Conservation (phyloP, 2,329 filamentous ascomycete species). For the Xylaria sp. region DNA sequence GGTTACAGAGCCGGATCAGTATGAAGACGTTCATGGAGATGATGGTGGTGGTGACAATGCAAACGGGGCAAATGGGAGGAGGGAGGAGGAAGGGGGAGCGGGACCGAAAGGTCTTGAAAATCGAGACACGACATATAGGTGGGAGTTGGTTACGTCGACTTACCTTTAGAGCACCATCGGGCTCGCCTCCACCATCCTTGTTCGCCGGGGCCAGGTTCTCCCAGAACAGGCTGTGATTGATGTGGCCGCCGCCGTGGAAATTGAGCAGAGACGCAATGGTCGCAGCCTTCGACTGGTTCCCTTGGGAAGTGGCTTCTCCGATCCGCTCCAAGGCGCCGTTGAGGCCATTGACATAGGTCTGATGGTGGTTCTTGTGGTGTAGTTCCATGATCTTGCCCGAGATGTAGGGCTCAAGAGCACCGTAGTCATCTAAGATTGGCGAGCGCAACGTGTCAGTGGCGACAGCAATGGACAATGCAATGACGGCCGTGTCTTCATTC, state of each 20-base stretch:
- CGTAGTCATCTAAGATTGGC: constrained; percentile 79
- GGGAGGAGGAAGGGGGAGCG: too few species aligned
- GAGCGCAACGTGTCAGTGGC: not conserved
- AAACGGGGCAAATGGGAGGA: too few species aligned
- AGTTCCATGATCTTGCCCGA: constrained; percentile 86
- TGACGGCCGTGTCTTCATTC: not conserved
- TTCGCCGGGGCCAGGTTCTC: constrained; percentile 64
- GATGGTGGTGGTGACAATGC: not conserved
- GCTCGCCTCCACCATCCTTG: constrained; percentile 51
- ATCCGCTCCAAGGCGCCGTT: constrained; percentile 74
- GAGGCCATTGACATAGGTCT: constrained; percentile 79
- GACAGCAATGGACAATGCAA: too few species aligned
- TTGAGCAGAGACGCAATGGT: constrained; percentile 53
- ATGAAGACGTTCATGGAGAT: not conserved
- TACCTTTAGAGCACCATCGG: constrained; percentile 52
- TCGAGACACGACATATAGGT: not conserved
- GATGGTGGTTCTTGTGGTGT: constrained; percentile 82
- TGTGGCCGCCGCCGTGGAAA: constrained; percentile 71
- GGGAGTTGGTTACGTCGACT: not conserved
- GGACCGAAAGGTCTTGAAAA: too few species aligned
- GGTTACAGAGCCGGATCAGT: not conserved
- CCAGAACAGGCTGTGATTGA: constrained; percentile 73
- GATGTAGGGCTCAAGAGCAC: constrained; percentile 82
- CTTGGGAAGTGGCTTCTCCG: constrained; percentile 59
- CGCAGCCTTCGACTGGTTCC: constrained; percentile 47